These are phyloP conservation scores for Saccharomyces hybrid DNA, from an alignment of 1,139 yeast species.

Conservation along the genomic window DNA sequence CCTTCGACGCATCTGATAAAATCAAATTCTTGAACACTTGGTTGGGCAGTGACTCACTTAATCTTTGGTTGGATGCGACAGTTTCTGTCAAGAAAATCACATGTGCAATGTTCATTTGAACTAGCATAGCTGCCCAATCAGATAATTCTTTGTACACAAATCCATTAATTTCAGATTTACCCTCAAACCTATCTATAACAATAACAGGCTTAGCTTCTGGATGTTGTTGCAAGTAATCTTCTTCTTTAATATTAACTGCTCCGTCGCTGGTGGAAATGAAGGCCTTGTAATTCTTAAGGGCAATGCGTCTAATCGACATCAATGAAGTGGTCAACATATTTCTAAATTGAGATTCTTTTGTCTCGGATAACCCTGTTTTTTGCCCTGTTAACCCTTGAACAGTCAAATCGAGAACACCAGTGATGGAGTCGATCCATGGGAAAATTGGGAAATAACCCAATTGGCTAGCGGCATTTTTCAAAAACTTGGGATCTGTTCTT, in stretches of 20 bases:
- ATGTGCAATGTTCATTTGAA: conserved; percentile 77
- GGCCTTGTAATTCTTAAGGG: conserved; percentile 41
- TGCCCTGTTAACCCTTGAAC: conserved; percentile 92
- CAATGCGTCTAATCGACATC: conserved; percentile 65
- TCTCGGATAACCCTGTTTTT: conserved; percentile 83
- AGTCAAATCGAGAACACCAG: conserved; percentile 74
- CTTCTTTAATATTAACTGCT: conserved; percentile 48
- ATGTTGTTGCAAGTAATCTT: conserved; percentile 74
- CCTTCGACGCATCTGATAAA: conserved; percentile 73
- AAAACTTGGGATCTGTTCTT: conserved; percentile 62
- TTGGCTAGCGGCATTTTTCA: conserved; percentile 63
- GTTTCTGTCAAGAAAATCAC: conserved; percentile 84
- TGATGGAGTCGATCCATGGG: conserved; percentile 81
- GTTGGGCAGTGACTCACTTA: conserved; percentile 70
- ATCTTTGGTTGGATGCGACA: conserved; percentile 62
- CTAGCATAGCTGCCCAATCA: conserved; percentile 79
- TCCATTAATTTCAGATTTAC: conserved; percentile 54
- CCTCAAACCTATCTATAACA: conserved; percentile 66
- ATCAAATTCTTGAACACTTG: conserved; percentile 73
- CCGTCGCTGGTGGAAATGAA: conserved; percentile 27
- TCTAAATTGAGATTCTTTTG: conserved; percentile 75
- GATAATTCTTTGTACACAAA: conserved; percentile 72
- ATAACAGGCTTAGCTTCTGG: conserved; percentile 86
- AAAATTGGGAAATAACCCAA: conserved; percentile 90
- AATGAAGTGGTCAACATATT: conserved; percentile 71